phyloP scores from a whole-genome alignment of 1,139 yeast genomes.

The Hyphopichia pseudoburtonii region DNA sequence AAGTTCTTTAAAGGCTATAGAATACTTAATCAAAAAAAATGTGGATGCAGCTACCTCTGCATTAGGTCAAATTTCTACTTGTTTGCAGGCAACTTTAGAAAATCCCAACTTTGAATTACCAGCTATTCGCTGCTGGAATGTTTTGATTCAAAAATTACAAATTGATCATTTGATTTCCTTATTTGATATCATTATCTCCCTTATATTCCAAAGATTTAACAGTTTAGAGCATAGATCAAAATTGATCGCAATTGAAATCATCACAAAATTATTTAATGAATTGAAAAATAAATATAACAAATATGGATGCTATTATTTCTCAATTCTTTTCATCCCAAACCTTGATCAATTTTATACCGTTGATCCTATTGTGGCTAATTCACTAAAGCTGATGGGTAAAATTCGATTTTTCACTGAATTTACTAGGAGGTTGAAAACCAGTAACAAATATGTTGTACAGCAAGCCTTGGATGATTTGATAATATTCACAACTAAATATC shows the following conservation, averaged over 20 bases:
- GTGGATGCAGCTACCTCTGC: constrained; percentile 68
- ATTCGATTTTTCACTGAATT: constrained; percentile 45
- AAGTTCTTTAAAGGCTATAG: constrained; percentile 71
- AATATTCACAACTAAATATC: constrained; percentile 48
- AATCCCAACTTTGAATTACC: constrained; percentile 58
- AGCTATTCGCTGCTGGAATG: constrained; percentile 69
- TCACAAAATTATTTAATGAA: constrained; percentile 39
- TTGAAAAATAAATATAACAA: constrained; percentile 33
- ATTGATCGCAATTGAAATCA: constrained; percentile 44
- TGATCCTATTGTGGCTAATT: constrained; percentile 23
- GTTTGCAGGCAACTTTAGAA: constrained; percentile 79
- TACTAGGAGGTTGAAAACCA: constrained; percentile 57
- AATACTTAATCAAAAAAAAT: constrained; percentile 63
- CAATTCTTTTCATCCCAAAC: constrained; percentile 49
- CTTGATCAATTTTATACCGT: constrained; percentile 27
- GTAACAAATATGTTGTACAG: constrained; percentile 72
- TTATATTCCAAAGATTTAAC: constrained; percentile 63
- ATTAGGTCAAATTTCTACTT: constrained; percentile 84
- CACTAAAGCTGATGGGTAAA: constrained; percentile 28
- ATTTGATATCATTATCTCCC: constrained; percentile 45
- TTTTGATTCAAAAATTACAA: constrained; percentile 49
- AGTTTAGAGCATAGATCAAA: constrained; percentile 49
- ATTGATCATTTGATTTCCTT: constrained; percentile 52
- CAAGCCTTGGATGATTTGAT: constrained; percentile 75
- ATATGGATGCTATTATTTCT: constrained; percentile 49